Evolutionary conservation across 2,329 filamentous ascomycete genomes (phyloP), one percentile per base, ranked within the genome.

Genomic region (Pseudogymnoascus sp.): DNA sequence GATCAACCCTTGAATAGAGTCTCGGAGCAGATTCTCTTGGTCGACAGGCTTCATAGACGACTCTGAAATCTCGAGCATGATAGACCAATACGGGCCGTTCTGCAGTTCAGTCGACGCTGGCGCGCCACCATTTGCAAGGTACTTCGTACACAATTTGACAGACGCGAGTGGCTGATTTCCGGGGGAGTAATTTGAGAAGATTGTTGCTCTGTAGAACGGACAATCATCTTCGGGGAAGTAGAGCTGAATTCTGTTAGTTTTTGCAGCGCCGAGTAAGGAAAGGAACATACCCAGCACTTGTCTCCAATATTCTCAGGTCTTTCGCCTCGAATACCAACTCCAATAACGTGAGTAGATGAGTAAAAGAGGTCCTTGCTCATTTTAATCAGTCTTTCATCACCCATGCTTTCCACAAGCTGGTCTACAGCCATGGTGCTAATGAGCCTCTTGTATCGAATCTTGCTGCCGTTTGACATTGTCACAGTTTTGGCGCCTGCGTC

Each of bases 181-280:
- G 62, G 93, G 95, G 21, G 95, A 97, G 85, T 99, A 99, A 86
- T 99, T 99, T 79, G 93, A 97, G 86, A 99, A 99, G 81, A 99
- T 97, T 74, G 95, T 99, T 74, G 95, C 95, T 71, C 95, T 91
- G 84, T 99, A 99, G 84, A 99, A 99, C 75, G 92, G 92, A 82
- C 92, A 97, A 84, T 99, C 89, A 77, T 96, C 89, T 78, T 99
- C 95, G 67, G 95, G 95, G 86, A 97, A 99, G 86, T 99, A 99
- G 69, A 99, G 83, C 87, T 88, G 63, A 8, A 62, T 31, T 2
- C 31, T 14, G 50, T 76, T 70, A 75, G 71, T 62, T 61, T 44
- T 53, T 21, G 10, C 6, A 5, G 26, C 47, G 33, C n/a, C 14
- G n/a, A 19, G 26, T 11, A 33, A 5, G 6, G 29, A 19, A 26